Evolutionary conservation across 441 rosid genomes (phyloP), one percentile per base, ranked within the genome.

Genomic region (Gossypium davidsonii): DNA sequence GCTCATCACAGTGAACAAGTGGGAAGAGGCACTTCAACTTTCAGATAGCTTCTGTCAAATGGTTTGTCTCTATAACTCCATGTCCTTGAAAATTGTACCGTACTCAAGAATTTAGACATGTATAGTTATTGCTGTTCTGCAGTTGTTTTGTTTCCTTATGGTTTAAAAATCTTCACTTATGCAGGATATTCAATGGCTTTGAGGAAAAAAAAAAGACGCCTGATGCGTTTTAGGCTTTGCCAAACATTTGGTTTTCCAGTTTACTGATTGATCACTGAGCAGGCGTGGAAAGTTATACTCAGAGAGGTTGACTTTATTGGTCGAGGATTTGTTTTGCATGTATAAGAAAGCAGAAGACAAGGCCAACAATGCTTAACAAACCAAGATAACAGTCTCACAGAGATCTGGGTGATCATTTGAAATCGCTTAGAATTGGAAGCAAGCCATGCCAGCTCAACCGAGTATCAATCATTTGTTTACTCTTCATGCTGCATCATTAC

Each of bases 1-100:
- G 56, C 94, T 91, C 37, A 76, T 86, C 73, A 77, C 78, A 73
- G 79, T 84, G 58, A 83, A 82, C 80, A 88, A 76, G 79, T 90
- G 90, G 91, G 86, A 80, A 60, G 97, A 91, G 75, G 96, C 89
- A 51, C 84, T 92, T 77, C 84, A 82, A 77, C 84, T 92, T 73
- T 87, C 88, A 46, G 85, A 92, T 81, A 79, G 86, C 77, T 70
- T 94, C 58, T 85, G 85, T 34, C 93, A 77, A 72, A 87, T 78
- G 98, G 98, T 94, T 83, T 57, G 93, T 84, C 78, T 84, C 85
- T 81, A 68, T 64, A 15, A 58, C 73, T 79, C 65, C 72, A 65
- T 44, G 12, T 44, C 20, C 26, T 2, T 21, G 28, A 56, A 57
- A 23, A 25, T 23, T 57, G 3, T 25, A 12, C 62, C 1, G 5